Base-by-base conservation (phyloP, 23 red algal genomes). In the Agarophyton chilense region DNA sequence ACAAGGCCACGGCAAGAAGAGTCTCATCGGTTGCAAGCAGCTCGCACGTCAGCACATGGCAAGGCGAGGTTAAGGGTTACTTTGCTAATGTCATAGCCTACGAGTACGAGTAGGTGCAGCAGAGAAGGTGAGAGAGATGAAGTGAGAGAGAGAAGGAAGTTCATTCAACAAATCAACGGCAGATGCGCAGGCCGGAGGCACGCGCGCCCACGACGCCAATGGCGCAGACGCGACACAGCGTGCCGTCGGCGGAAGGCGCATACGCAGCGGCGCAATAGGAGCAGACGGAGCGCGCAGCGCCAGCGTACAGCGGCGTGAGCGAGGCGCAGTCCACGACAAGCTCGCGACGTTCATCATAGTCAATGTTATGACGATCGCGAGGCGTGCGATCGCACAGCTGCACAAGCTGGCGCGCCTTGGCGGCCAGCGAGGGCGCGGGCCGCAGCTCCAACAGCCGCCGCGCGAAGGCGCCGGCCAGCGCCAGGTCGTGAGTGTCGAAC, bases 371-470 rank as follows among this genome's bases (percentile, higher is more conserved):
- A 53, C 77, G 75, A 83, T 98, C 94, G 32, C 45, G 77, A 83
- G 53, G 72, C 52, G 94, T 98, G 25, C 90, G 84, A 68, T 98
- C 96, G 83, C 96, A 98, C 60, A 92, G 70, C 72, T 92, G 85
- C 24, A 96, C 94, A 67, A 99, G 82, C 85, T 99, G 95, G 22
- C 86, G 79, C 35, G 96, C 96, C 54, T 73, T 88, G 32, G 24
- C 54, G 35, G 88, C 87, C 83, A 93, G 22, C n/a, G 93, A 57
- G 22, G 76, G 46, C 39, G 77, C 57, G 40, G 97, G 97, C 41
- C 40, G 63, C 66, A 82, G 72, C 35, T 99, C 97, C 46, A 99
- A 56, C 46, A 99, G 57, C 47, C 97, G 81, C 17, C 90, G 75
- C 32, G 97, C 97, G 61, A 96, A 99, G 3, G 31, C 66, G 17